A percentile compares a stretch with the other conserved stretches of the same genome.
Evolutionary conservation across 2,329 filamentous ascomycete species (phyloP).

Genomic region (Colletotrichum karsti): DNA sequence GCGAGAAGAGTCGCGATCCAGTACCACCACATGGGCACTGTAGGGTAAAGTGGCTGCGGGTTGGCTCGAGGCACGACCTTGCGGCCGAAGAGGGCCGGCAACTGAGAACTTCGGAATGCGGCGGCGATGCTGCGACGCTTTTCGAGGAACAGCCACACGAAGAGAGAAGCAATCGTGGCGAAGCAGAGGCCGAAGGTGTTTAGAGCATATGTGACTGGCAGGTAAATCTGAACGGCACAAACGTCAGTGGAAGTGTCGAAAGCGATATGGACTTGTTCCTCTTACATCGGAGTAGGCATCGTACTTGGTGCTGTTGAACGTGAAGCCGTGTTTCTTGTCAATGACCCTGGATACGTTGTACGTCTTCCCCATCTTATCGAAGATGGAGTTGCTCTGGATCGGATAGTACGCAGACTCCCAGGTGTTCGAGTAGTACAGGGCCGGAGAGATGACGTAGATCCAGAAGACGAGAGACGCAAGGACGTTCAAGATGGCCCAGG

Average conservation of each 20-base stretch:
- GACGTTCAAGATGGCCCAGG: conserved; percentile 57
- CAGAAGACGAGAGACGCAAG: conserved; percentile 56
- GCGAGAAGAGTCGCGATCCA: conserved; percentile 27
- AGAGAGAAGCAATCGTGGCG: conserved; percentile 53
- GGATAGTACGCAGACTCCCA: conserved; percentile 63
- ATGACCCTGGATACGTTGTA: conserved; percentile 61
- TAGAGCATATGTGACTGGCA: conserved; percentile 52
- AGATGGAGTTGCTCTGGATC: conserved; percentile 59
- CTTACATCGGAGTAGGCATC: conserved; percentile 57
- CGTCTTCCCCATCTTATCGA: conserved; percentile 57
- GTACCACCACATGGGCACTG: conserved; percentile 39
- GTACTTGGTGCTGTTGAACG: conserved; percentile 58
- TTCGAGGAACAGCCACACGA: conserved; percentile 41
- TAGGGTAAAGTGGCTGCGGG: conserved; percentile 29
- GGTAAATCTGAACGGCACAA: conserved; percentile 42
- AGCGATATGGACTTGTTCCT: neutral
- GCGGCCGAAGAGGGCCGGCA: neutral
- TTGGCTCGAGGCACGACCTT: neutral
- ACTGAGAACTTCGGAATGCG: neutral
- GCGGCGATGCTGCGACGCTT: conserved; percentile 35
- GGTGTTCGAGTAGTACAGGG: conserved; percentile 56
- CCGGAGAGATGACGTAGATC: conserved; percentile 52
- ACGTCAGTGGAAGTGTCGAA: neutral
- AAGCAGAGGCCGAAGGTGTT: conserved; percentile 63
- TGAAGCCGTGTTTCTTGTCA: conserved; percentile 40